Base-by-base conservation (phyloP, 1,284 basidiomycete genomes). In the Apiotrichum akiyoshidainum region DNA sequence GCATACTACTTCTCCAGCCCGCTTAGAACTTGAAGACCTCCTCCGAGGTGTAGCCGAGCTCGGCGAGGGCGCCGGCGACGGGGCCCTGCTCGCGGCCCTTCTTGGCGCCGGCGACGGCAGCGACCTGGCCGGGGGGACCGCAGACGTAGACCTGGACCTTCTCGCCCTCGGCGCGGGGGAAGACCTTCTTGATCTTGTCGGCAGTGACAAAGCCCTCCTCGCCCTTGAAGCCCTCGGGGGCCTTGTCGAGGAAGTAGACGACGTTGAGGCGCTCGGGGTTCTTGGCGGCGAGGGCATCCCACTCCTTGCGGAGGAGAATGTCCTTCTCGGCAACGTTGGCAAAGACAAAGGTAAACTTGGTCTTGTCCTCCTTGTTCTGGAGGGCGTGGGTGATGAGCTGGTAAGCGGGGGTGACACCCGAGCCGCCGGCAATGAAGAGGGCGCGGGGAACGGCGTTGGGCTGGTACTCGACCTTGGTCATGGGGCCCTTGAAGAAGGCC, bases 121-220 rank as follows among this genome's bases (percentile, higher is more conserved):
- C 83, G 35, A 95, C 87, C 75, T 95, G 91, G 10, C 83, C 84
- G 41, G 92, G 92, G n/a, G 92, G 91, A 83, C 89, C 92, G 72
- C 94, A 97, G 37, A 97, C 81, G 74, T 93, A 92, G 54, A 95
- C 81, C 80, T 92, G 93, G 71, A 91, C 82, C 80, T 92, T 94
- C 61, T 89, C 85, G 7, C 84, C 86, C 49, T 86, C 77, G 19
- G n/a, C 44, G 44, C 65, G 61, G 17, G 92, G 80, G 22, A 88
- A 81, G 74, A 91, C 80, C 70, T 89, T 80, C 79, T 85, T 83
- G 67, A 96, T 80, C 50, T 92, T 71, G 37, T 89, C 86, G 55
- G 82, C 78, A 81, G 75, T 92, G 17, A 50, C 44, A 16, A 33
- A 77, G 44, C 68, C 66, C 31, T 62, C 76, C 74, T 72, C 70